Conservation (phyloP, 495 filamentous ascomycete genomes). For the Podospora tetraspora region DNA sequence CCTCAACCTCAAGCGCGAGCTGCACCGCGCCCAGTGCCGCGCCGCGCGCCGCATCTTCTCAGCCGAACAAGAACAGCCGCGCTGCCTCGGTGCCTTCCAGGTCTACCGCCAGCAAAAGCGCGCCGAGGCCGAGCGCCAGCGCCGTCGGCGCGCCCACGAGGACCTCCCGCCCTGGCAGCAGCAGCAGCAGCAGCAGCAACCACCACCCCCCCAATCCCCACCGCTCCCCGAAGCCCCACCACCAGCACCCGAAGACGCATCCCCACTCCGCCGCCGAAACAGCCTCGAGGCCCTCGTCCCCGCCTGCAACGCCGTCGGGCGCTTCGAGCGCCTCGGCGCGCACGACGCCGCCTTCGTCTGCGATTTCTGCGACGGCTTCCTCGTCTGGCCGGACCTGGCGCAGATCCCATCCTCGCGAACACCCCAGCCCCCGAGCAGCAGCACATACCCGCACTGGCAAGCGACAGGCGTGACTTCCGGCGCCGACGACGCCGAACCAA, state of each 20-base stretch:
- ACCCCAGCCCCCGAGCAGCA: slow-evolving; percentile 10
- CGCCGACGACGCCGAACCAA: neutral
- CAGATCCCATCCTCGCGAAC: slow-evolving; percentile 36
- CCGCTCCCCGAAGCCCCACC: neutral
- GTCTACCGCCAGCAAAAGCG: slow-evolving; percentile 38
- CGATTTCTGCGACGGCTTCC: slow-evolving; percentile 46
- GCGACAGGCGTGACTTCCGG: slow-evolving; percentile 14
- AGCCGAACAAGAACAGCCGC: slow-evolving; percentile 28
- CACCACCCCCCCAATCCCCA: neutral
- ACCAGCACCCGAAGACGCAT: too few species aligned
- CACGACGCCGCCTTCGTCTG: slow-evolving; percentile 45
- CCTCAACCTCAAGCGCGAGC: slow-evolving; percentile 29
- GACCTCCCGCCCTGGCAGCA: slow-evolving; percentile 20
- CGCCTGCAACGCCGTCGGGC: slow-evolving; percentile 35
- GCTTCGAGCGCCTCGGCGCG: slow-evolving; percentile 39
- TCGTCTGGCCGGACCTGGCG: slow-evolving; percentile 44
- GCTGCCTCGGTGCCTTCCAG: slow-evolving; percentile 43
- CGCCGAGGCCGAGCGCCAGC: slow-evolving; percentile 17
- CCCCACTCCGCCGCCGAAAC: neutral
- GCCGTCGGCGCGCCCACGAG: slow-evolving; percentile 10
- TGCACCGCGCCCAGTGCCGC: slow-evolving; percentile 46
- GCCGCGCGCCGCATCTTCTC: slow-evolving; percentile 42
- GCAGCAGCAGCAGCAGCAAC: slow-evolving; percentile 14
- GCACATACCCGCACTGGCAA: slow-evolving; percentile 31
- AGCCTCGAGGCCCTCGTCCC: slow-evolving; percentile 36